These are phyloP conservation scores for Phaeosphaeria sp. DNA, from an alignment of 2,329 filamentous ascomycete genomes.

Conservation along the genomic window DNA sequence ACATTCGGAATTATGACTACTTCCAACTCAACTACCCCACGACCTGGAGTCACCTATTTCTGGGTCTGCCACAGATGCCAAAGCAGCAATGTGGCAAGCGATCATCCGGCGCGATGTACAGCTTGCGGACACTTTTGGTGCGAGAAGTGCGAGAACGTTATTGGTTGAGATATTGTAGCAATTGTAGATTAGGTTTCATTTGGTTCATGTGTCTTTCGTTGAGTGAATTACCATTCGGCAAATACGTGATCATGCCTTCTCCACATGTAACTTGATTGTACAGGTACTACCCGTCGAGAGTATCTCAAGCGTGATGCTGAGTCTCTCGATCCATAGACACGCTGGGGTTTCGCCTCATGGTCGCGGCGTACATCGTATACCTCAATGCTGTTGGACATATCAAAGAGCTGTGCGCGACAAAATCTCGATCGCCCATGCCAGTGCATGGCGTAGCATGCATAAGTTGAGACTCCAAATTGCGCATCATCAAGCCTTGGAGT, in stretches of 20 bases:
- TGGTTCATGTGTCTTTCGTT: too few relatives aligned
- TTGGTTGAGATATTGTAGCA: neutral
- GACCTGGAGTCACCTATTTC: neutral
- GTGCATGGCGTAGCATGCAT: neutral
- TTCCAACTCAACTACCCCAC: neutral
- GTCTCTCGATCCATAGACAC: too few relatives aligned
- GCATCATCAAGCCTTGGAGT: conserved; percentile 4
- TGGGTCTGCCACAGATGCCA: conserved; percentile 5
- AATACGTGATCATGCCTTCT: too few relatives aligned
- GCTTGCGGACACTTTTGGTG: conserved; percentile 4
- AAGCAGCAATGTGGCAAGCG: neutral
- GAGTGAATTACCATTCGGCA: too few relatives aligned
- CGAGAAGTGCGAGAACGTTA: conserved; percentile 2
- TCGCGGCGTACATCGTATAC: too few relatives aligned
- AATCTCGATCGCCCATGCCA: neutral
- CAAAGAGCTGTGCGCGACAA: too few relatives aligned
- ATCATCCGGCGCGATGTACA: conserved; percentile 1
- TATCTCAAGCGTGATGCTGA: too few relatives aligned
- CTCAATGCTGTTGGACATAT: too few relatives aligned
- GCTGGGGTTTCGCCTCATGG: too few relatives aligned
- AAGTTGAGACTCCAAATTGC: neutral
- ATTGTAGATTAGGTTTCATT: neutral
- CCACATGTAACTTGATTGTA: too few relatives aligned
- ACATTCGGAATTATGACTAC: neutral
- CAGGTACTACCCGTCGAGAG: too few relatives aligned